A percentile compares a stretch with the other conserved stretches of the same genome.
Evolutionary conservation across 176 grass and related monocot species (phyloP).

Genomic region (Coix lacrymajobi): DNA sequence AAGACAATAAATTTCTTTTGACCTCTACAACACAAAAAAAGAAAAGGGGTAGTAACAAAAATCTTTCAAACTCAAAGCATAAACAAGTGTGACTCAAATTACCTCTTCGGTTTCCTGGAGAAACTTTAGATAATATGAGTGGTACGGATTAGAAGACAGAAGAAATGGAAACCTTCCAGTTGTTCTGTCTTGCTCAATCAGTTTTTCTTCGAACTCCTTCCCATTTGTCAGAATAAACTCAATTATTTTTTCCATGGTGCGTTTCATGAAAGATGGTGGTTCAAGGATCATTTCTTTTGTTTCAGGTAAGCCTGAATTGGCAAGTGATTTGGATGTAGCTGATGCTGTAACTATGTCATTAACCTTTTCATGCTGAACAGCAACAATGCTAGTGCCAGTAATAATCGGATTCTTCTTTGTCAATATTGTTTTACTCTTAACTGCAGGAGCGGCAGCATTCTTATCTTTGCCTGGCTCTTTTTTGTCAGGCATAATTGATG

Average conservation of each 20-base stretch:
- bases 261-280: slow-evolving; percentile 76
- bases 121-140: slow-evolving; percentile 75
- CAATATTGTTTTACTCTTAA: slow-evolving; percentile 50
- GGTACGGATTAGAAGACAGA: slow-evolving; percentile 73
- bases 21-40: background rate
- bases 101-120: slow-evolving; percentile 81
- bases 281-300: slow-evolving; percentile 66
- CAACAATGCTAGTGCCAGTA: slow-evolving; percentile 19
- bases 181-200: slow-evolving; percentile 83
- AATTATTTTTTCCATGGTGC: slow-evolving; percentile 87
- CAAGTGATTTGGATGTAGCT: slow-evolving; percentile 11
- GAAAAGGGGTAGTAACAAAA: background rate
- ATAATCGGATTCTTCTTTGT: slow-evolving; percentile 59
- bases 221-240: slow-evolving; percentile 91
- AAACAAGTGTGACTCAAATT: slow-evolving; percentile 18
- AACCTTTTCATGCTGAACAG: slow-evolving; percentile 32
- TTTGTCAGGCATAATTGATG: slow-evolving; percentile 13
- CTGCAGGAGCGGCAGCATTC: background rate
- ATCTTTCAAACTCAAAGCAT: slow-evolving; percentile 16
- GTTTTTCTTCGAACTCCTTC: slow-evolving; percentile 79
- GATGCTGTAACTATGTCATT: slow-evolving; percentile 15
- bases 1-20: background rate
- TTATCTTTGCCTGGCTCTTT: slow-evolving; percentile 30
- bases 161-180: slow-evolving; percentile 86
- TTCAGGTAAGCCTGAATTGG: slow-evolving; percentile 37